phyloP scores from a whole-genome alignment of 495 filamentous ascomycete species.

The Rhypophila decipiens region DNA sequence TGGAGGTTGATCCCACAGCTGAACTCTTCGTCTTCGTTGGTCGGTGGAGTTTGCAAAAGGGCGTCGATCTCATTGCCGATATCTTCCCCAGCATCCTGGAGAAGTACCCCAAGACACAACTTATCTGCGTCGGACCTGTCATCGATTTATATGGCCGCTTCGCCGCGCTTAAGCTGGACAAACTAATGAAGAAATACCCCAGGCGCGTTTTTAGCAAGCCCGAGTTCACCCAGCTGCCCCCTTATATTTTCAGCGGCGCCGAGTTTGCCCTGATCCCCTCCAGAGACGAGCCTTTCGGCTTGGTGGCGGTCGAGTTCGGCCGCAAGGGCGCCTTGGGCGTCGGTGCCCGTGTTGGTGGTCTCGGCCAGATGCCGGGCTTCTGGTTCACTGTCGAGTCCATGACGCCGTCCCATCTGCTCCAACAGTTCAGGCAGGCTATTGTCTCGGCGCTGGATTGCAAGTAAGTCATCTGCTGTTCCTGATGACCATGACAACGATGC shows the following conservation, averaged over 20 bases:
- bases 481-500: too few species aligned
- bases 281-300: conserved; percentile 72
- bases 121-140: conserved; percentile 66
- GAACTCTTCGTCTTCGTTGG: conserved; percentile 76
- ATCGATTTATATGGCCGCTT: conserved; percentile 78
- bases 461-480: too few species aligned
- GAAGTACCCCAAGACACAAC: conserved; percentile 56
- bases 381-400: conserved; percentile 67
- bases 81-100: conserved; percentile 69
- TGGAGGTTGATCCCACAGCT: conserved; percentile 58
- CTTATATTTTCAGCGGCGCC: conserved; percentile 71
- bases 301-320: conserved; percentile 79
- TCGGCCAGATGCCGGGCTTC: conserved; percentile 78
- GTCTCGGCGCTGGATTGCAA: conserved; percentile 59
- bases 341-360: conserved; percentile 59
- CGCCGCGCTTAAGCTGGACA: conserved; percentile 64
- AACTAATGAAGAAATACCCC: conserved; percentile 70
- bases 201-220: conserved; percentile 71
- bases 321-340: conserved; percentile 72
- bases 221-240: conserved; percentile 67
- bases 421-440: conserved; percentile 67
- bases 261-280: conserved; percentile 65
- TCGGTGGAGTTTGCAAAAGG: conserved; percentile 75
- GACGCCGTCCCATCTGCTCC: conserved; percentile 61
- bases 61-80: conserved; percentile 72